Conservation (phyloP, 1,139 yeast genomes). For the Diutina pseudorugosa region DNA sequence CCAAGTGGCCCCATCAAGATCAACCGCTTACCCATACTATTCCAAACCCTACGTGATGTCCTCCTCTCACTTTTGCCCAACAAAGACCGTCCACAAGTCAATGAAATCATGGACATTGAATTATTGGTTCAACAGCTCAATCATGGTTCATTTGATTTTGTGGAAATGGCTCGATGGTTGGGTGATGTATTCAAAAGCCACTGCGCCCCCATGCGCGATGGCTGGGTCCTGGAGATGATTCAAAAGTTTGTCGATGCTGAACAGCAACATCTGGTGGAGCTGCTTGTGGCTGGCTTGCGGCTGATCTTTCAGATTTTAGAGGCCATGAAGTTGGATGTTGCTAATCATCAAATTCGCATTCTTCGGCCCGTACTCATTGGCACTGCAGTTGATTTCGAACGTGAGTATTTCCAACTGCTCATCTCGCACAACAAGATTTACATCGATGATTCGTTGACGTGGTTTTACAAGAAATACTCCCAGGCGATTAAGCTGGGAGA, state of each 20-base stretch:
- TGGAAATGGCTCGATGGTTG: constrained; percentile 58
- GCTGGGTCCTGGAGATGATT: constrained; percentile 81
- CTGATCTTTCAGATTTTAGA: constrained; percentile 76
- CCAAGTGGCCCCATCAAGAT: constrained; percentile 15
- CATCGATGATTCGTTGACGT: constrained; percentile 51
- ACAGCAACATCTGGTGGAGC: constrained; percentile 35
- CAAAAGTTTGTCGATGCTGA: constrained; percentile 54
- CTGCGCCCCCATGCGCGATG: constrained; percentile 94
- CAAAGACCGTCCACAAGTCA: constrained; percentile 59
- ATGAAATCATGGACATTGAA: constrained; percentile 69
- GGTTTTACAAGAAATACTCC: constrained; percentile 45
- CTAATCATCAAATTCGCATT: constrained; percentile 85
- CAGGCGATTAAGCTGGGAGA: constrained; percentile 8
- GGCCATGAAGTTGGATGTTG: constrained; percentile 94
- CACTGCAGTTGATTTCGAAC: constrained; percentile 87
- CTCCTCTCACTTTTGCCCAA: constrained; percentile 65
- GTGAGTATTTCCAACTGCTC: constrained; percentile 70
- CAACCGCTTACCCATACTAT: constrained; percentile 53
- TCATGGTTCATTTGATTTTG: constrained; percentile 58
- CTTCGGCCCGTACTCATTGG: constrained; percentile 76
- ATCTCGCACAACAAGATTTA: constrained; percentile 56
- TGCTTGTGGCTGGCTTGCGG: constrained; percentile 66
- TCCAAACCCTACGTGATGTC: constrained; percentile 68
- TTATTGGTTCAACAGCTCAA: constrained; percentile 64
- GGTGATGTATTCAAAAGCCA: constrained; percentile 63